Base-by-base conservation (phyloP, 495 filamentous ascomycete genomes). In the Diplogelasinospora grovesii region DNA sequence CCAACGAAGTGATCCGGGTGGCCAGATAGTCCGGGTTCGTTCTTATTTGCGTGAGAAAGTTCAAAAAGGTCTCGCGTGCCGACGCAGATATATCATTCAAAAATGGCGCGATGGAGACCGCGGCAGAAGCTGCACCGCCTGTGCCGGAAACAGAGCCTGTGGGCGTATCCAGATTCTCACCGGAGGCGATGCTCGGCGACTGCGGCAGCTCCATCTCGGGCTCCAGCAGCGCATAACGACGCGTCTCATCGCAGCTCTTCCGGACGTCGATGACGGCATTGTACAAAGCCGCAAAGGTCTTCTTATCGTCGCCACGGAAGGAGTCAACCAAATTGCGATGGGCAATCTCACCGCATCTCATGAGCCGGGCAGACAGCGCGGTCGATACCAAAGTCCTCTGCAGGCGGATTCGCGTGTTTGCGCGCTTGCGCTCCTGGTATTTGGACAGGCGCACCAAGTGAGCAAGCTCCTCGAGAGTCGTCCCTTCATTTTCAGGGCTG, bases 241-340 rank as follows among this genome's bases (percentile, higher is more conserved):
- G 70, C 21, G 75, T 81, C 43, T 78, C 75, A 53, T 84, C 81
- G 69, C 86, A 94, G 19, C 85, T 87, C 53, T 85, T 85, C 62
- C 83, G 78, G 35, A 95, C 82, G 64, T 95, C 86, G 66, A 88
- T 81, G 45, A 95, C 72, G 35, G 86, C 83, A 69, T 90, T 85
- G 60, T 89, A 95, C 32, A 95, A 69, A 53, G 76, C 77, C 39
- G 83, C 83, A 65, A 98, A 98, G 49, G 73, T 81, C 52, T 80
- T 79, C 68, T 92, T 94, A 61, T 96, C 87, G 57, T 94, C 89
- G 33, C 83, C 80, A 50, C 83, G 84, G 61, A 94, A 87, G 55
- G 78, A 77, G 54, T 98, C 89, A 48, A 92, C 85, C 53, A 98
- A 68, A 48, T 83, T 86, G 13, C 83, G 76, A 61, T 92, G 82